phyloP scores from a whole-genome alignment of 768 basidiomycete species.

The Crassisporium funariophilum region DNA sequence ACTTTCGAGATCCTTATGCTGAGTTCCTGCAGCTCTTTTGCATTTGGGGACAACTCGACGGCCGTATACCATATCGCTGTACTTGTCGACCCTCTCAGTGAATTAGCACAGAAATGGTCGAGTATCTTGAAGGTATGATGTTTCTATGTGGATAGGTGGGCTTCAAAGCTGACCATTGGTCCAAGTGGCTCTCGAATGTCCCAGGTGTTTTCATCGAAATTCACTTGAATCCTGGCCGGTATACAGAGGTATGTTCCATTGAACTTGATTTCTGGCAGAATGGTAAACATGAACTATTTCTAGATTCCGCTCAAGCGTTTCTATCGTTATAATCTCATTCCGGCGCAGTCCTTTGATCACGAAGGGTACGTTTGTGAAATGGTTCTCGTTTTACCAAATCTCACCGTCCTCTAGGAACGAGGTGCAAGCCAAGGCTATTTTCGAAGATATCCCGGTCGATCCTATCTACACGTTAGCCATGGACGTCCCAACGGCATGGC shows the following conservation, averaged over 20 bases:
- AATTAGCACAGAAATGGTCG: conserved; percentile 85
- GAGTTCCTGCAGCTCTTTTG: conserved; percentile 54
- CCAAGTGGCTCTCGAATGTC: conserved; percentile 64
- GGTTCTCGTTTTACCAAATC: no score
- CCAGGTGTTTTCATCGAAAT: conserved; percentile 72
- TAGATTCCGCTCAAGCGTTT: conserved; percentile 92
- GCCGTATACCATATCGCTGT: conserved; percentile 73
- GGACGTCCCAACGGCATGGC: conserved; percentile 91
- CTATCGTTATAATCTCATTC: conserved; percentile 76
- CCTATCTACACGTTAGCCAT: conserved; percentile 94
- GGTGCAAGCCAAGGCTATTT: conserved; percentile 56
- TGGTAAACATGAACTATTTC: background rate
- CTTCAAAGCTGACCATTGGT: background rate
- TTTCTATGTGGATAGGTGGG: background rate
- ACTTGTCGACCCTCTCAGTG: conserved; percentile 84
- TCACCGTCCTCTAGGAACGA: no score
- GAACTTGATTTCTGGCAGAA: background rate
- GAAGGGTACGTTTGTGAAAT: conserved; percentile 62
- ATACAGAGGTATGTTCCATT: conserved; percentile 60
- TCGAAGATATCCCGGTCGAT: conserved; percentile 75
- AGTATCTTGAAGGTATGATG: conserved; percentile 67
- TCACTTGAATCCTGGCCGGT: conserved; percentile 72
- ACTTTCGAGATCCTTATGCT: no score
- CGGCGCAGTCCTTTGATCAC: conserved; percentile 62
- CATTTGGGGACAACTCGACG: conserved; percentile 64